These are phyloP conservation scores for Saccharomyces pastorianus DNA, from an alignment of 1,139 yeast species.

Conservation along the genomic window DNA sequence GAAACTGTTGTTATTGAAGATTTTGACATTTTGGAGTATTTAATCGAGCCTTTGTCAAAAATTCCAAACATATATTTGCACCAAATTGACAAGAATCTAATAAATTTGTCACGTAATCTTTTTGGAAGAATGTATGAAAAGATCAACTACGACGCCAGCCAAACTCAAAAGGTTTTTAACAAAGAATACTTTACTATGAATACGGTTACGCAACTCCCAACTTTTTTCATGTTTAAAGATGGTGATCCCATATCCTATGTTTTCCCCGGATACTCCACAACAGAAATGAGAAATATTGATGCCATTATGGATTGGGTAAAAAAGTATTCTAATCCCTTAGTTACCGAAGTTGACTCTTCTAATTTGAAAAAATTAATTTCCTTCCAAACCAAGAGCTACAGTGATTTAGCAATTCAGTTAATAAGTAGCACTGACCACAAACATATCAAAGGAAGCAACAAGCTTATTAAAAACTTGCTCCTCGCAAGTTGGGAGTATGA, in stretches of 20 bases:
- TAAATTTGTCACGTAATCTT: conserved; percentile 37
- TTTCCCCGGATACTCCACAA: conserved; percentile 54
- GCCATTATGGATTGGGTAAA: conserved; percentile 44
- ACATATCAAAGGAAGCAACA: conserved; percentile 11
- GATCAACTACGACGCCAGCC: conserved; percentile 37
- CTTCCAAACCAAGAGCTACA: conserved; percentile 30
- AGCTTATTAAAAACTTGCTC: conserved; percentile 38
- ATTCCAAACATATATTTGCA: conserved; percentile 50
- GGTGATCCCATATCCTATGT: conserved; percentile 45
- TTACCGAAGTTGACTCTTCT: conserved; percentile 43
- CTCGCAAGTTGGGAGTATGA: conserved; percentile 50
- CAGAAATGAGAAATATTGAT: conserved; percentile 47
- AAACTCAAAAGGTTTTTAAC: conserved; percentile 33
- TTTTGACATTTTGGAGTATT: conserved; percentile 47
- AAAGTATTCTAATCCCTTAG: conserved; percentile 42
- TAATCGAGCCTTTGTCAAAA: conserved; percentile 50
- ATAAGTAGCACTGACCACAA: conserved; percentile 39
- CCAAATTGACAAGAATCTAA: conserved; percentile 43
- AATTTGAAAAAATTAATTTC: conserved; percentile 36
- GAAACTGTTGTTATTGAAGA: conserved; percentile 51
- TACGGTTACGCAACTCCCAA: conserved; percentile 52
- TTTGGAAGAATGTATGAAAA: conserved; percentile 37
- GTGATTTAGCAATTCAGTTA: conserved; percentile 48
- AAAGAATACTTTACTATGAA: conserved; percentile 43
- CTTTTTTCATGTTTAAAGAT: conserved; percentile 52